Evolutionary conservation across 495 filamentous ascomycete genomes (phyloP), one percentile per base, ranked within the genome.

Genomic region (Astrocystis sublimbata): DNA sequence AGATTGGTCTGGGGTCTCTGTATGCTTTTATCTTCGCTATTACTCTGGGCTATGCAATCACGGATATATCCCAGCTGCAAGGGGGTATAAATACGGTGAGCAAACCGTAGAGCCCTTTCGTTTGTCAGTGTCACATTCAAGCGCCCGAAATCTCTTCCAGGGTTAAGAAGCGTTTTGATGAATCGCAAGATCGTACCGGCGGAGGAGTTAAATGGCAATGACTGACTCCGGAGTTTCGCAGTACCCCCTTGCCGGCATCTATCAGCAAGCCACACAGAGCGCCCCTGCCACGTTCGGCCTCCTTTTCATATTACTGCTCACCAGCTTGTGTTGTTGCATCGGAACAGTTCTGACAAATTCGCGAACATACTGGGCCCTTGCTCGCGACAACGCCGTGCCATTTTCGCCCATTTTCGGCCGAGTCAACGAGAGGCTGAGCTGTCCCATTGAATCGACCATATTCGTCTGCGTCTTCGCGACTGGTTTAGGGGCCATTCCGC

Each of bases 321-420:
- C 86, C 1, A 86, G 85, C 15, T 64, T 88, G 57, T 78, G 86
- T 58, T 86, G 85, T 60, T 76, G 79, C 24, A 75, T 90, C 50
- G 91, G 89, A 13, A 88, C 85, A 35, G 86, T 88, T 38, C 78
- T 93, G 58, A 93, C 90, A 24, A 85, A 86, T 49, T 88, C 90
- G n/a, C 86, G 92, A n/a, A 88, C 86, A n/a, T 85, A 89, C 65
- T 96, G 91, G 91, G 87, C 90, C 2, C 81, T 96, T 12, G 85
- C 89, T 35, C 86, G 92, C 35, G 92, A 96, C 71, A 80, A 86
- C 42, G 86, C 86, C 5, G 80, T 83, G 1, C 86, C 86, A 0
- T 82, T 85, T 61, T 70, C 77, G 3, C 40, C 50, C 4, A 73
- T 79, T 64, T 79, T 87, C 43, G 69, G 75, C 42, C 64, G 58